phyloP scores from a whole-genome alignment of 2,329 filamentous ascomycete genomes.

The Venturia aucupariae region DNA sequence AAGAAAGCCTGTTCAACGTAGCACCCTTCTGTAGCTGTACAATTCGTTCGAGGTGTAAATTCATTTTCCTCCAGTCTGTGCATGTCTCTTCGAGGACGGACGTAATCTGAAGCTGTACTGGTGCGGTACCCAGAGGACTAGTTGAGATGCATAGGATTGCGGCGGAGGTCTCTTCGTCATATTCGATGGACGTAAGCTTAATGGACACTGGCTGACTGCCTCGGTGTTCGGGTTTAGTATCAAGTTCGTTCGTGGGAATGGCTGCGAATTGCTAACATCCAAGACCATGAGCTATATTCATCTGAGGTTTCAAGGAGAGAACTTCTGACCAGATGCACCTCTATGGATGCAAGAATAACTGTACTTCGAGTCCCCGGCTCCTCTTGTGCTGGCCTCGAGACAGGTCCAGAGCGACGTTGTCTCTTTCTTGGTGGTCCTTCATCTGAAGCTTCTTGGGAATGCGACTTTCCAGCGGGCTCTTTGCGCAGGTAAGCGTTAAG shows the following conservation, averaged over 20 bases:
- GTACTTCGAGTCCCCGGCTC: neutral
- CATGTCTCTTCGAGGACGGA: neutral
- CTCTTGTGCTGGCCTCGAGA: neutral
- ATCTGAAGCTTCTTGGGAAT: too few relatives aligned
- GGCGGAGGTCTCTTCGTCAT: neutral
- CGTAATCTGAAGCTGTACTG: neutral
- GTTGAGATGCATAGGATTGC: neutral
- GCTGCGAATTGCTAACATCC: neutral
- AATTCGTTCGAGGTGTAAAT: neutral
- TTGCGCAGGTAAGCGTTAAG: neutral
- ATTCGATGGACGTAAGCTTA: neutral
- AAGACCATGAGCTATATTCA: neutral
- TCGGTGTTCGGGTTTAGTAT: neutral
- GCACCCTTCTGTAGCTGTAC: slow-evolving; percentile 10
- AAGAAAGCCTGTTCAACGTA: slow-evolving; percentile 4
- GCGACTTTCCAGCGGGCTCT: neutral
- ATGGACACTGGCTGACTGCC: neutral
- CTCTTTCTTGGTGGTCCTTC: slow-evolving; percentile 6
- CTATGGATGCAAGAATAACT: neutral
- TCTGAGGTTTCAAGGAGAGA: neutral
- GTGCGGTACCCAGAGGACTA: neutral
- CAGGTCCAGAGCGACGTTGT: neutral
- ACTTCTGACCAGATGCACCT: neutral
- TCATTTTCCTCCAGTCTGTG: neutral
- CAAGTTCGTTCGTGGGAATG: neutral